phyloP scores from a whole-genome alignment of 306 rosid genomes.

The Cucurbita ficifolia region DNA sequence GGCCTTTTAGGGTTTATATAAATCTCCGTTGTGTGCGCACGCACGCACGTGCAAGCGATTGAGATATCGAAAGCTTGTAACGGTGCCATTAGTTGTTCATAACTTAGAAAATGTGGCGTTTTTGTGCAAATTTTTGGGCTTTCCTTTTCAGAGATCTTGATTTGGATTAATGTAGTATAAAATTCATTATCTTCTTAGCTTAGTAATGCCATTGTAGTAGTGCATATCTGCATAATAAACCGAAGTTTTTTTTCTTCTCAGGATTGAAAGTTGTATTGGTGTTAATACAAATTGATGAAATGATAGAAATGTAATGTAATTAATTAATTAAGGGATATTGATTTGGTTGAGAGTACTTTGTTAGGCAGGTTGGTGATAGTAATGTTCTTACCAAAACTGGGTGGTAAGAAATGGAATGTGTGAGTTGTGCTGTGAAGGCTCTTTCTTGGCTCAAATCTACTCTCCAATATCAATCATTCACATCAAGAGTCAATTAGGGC shows the following conservation, averaged over 20 bases:
- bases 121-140: neutral
- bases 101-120: neutral
- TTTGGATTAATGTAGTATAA: neutral
- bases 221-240: neutral
- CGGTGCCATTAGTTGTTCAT: neutral
- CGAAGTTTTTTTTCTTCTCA: neutral
- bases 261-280: neutral
- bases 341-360: neutral
- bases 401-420: neutral
- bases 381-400: neutral
- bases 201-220: neutral
- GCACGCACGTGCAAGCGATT: neutral
- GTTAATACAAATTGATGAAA: neutral
- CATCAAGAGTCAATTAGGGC: neutral
- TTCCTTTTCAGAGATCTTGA: neutral
- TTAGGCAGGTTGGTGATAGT: conserved; percentile 6
- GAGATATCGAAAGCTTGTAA: neutral
- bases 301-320: neutral
- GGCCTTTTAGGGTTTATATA: conserved; percentile 6
- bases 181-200: neutral
- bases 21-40: neutral
- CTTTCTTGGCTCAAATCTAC: neutral
- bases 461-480: neutral
- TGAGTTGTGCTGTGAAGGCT: neutral
- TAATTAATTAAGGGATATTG: neutral